Evolutionary conservation across 768 basidiomycete genomes (phyloP).

Genomic region (Rhizopogon vesiculosus): DNA sequence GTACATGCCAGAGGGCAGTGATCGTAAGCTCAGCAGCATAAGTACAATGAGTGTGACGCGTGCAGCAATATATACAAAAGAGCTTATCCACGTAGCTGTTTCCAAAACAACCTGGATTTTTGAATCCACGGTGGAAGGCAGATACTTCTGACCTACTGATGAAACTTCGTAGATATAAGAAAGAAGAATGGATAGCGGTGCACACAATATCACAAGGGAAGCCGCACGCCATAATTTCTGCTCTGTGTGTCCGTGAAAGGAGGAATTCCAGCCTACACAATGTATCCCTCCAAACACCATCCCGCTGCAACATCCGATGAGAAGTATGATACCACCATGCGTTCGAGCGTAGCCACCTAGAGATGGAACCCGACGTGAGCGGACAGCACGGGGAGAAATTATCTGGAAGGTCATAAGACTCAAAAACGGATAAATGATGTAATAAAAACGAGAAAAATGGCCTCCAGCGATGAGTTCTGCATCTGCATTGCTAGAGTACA

Average conservation of each 20-base stretch:
- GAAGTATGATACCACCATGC: neutral
- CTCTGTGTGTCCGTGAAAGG: conserved; percentile 13
- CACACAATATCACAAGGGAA: conserved; percentile 8
- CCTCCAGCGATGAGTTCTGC: neutral
- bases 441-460: neutral
- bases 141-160: neutral
- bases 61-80: conserved; percentile 6
- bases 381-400: neutral
- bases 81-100: no score
- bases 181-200: neutral
- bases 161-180: neutral
- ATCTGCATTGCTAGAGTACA: neutral
- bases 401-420: neutral
- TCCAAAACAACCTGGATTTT: no score
- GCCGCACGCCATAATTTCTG: conserved; percentile 18
- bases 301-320: conserved; percentile 2
- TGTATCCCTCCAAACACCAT: conserved; percentile 23
- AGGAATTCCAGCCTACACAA: conserved; percentile 17
- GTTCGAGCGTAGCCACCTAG: neutral
- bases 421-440: neutral
- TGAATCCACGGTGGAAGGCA: no score
- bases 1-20: conserved; percentile 9
- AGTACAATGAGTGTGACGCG: conserved; percentile 8
- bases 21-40: conserved; percentile 4
- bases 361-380: neutral